Evolutionary conservation across 1,284 basidiomycete genomes (phyloP).

Genomic region (Puccinia triticina): DNA sequence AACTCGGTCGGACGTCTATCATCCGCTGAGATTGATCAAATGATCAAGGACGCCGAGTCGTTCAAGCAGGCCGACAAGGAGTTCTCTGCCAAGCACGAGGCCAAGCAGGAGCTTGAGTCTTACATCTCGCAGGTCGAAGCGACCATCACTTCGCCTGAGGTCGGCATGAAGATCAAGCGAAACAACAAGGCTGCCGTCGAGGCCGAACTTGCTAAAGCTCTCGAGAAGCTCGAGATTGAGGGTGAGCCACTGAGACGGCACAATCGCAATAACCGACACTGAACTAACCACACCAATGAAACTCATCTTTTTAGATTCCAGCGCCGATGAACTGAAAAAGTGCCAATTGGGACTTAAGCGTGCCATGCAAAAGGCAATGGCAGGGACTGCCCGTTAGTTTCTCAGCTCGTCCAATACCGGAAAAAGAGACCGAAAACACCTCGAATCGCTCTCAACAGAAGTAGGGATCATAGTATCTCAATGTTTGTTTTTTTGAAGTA

Average conservation of each 20-base stretch:
- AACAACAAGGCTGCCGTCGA: constrained; percentile 90
- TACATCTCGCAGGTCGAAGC: constrained; percentile 92
- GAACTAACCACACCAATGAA: not conserved
- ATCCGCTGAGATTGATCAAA: constrained; percentile 90
- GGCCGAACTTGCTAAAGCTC: constrained; percentile 89
- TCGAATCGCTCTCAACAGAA: constrained; percentile 41
- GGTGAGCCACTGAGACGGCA: not conserved
- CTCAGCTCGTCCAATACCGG: not conserved
- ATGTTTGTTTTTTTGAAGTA: constrained; percentile 11
- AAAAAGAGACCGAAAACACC: not conserved
- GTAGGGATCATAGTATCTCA: constrained; percentile 17
- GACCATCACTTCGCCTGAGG: constrained; percentile 89
- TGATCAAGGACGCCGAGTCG: constrained; percentile 97
- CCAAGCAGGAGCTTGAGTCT: constrained; percentile 92
- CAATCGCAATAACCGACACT: not conserved
- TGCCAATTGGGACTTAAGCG: constrained; percentile 89
- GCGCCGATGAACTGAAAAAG: constrained; percentile 89
- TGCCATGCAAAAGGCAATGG: constrained; percentile 86
- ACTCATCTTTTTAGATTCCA: constrained; percentile 66
- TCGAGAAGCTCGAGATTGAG: constrained; percentile 95
- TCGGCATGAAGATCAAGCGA: constrained; percentile 94
- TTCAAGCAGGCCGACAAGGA: constrained; percentile 96
- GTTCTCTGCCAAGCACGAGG: constrained; percentile 91
- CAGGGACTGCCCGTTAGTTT: constrained; percentile 38
- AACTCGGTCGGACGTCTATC: constrained; percentile 96